These are phyloP conservation scores for Lepraria neglecta DNA, from an alignment of 495 filamentous ascomycete species.

Conservation along the genomic window DNA sequence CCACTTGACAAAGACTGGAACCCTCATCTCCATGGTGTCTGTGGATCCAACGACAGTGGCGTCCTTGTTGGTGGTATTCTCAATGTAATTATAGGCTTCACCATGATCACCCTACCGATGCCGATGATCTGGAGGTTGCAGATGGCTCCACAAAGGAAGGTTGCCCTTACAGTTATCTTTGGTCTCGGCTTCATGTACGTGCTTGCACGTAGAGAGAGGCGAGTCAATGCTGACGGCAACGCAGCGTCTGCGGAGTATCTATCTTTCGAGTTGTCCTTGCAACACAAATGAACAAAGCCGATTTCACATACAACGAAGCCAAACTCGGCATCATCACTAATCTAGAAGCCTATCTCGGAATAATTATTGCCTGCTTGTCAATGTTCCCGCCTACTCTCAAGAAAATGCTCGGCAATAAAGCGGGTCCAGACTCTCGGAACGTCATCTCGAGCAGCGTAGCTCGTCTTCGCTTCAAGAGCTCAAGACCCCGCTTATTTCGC, in stretches of 20 bases:
- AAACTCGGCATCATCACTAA: background rate
- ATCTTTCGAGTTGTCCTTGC: conserved; percentile 6
- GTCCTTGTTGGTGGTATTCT: no score
- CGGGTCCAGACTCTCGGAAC: background rate
- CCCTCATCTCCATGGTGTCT: no score
- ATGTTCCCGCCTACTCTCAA: conserved; percentile 14
- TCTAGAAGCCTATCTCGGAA: conserved; percentile 10
- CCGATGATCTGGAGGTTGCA: conserved; percentile 25
- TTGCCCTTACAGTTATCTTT: conserved; percentile 16
- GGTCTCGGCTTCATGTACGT: conserved; percentile 18
- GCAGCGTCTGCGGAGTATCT: conserved; percentile 11
- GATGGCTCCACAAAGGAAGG: conserved; percentile 23
- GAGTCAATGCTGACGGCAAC: background rate
- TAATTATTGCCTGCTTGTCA: conserved; percentile 11
- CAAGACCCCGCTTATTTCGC: background rate
- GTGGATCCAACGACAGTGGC: no score
- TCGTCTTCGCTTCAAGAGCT: background rate
- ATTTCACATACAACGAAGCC: background rate
- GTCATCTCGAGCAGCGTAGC: background rate
- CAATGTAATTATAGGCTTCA: no score
- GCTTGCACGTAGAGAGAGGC: background rate
- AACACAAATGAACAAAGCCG: background rate
- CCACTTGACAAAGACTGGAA: no score
- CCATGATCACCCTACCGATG: conserved; percentile 13
- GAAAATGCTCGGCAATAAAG: background rate